Percentiles rank a stretch among this genome's conserved stretches.
Evolutionary conservation across 768 basidiomycete genomes (phyloP).

Genomic region (Hypsizygus marmoreus): DNA sequence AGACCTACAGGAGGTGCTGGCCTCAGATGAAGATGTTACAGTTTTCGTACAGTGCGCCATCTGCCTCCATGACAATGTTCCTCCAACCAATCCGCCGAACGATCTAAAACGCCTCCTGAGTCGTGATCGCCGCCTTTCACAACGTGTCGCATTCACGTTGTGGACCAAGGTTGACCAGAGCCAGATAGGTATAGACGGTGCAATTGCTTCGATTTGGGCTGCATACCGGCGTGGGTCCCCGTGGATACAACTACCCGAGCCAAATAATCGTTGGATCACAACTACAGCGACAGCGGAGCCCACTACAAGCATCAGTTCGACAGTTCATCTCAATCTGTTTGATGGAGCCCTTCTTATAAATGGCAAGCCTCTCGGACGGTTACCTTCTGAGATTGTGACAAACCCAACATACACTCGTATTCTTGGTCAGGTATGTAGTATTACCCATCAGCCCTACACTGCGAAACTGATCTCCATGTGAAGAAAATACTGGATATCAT

Average conservation of each 20-base stretch:
- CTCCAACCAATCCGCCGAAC: background rate
- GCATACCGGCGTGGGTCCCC: conserved; percentile 12
- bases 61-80: conserved; percentile 26
- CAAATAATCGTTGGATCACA: conserved; percentile 30
- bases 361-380: conserved; percentile 39
- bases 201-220: conserved; percentile 18
- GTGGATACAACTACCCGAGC: conserved; percentile 22
- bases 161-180: background rate
- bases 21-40: conserved; percentile 21
- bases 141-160: conserved; percentile 20
- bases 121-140: conserved; percentile 31
- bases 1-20: conserved; percentile 15
- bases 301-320: background rate
- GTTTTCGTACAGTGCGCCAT: conserved; percentile 24
- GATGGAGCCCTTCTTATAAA: conserved; percentile 41
- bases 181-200: conserved; percentile 10
- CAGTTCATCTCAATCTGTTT: conserved; percentile 42
- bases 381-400: conserved; percentile 32
- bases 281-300: conserved; percentile 6
- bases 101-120: conserved; percentile 23
- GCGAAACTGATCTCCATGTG: conserved; percentile 10
- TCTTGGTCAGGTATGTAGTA: conserved; percentile 33
- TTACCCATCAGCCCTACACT: background rate
- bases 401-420: conserved; percentile 36
- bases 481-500: conserved; percentile 9